Evolutionary conservation across 1,284 basidiomycete genomes (phyloP).

Genomic region (Ceratobasidium sp.): DNA sequence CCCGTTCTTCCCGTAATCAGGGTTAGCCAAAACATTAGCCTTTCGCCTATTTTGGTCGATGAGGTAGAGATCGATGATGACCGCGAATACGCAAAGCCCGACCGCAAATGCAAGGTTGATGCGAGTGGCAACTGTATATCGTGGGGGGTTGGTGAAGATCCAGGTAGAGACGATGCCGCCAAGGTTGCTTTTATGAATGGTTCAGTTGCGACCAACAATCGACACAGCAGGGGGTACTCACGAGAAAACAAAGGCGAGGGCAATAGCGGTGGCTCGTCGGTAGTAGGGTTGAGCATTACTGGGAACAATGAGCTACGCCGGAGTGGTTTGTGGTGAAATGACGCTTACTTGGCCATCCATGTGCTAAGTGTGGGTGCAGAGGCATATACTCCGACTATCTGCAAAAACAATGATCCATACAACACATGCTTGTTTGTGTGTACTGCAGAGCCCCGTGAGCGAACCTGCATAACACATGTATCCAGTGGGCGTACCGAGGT

Average conservation of each 20-base stretch:
- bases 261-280: constrained; percentile 49
- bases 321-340: neutral
- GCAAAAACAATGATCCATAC: constrained; percentile 55
- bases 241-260: constrained; percentile 48
- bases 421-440: constrained; percentile 50
- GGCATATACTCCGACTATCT: constrained; percentile 54
- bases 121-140: constrained; percentile 37
- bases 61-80: constrained; percentile 49
- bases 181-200: constrained; percentile 11
- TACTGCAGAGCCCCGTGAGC: constrained; percentile 32
- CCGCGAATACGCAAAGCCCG: constrained; percentile 44
- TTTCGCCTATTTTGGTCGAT: constrained; percentile 46
- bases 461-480: neutral
- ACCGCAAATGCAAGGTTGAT: constrained; percentile 46
- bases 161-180: constrained; percentile 45
- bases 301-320: neutral
- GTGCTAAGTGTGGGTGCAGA: constrained; percentile 51
- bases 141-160: constrained; percentile 46
- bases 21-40: constrained; percentile 24
- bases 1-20: constrained; percentile 38
- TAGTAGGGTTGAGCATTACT: constrained; percentile 48
- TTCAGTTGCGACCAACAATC: neutral
- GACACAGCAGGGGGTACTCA: neutral
- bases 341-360: constrained; percentile 52
- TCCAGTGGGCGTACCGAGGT: constrained; percentile 44